phyloP scores from a whole-genome alignment of 768 basidiomycete species.

The Cytidiella melzeri region DNA sequence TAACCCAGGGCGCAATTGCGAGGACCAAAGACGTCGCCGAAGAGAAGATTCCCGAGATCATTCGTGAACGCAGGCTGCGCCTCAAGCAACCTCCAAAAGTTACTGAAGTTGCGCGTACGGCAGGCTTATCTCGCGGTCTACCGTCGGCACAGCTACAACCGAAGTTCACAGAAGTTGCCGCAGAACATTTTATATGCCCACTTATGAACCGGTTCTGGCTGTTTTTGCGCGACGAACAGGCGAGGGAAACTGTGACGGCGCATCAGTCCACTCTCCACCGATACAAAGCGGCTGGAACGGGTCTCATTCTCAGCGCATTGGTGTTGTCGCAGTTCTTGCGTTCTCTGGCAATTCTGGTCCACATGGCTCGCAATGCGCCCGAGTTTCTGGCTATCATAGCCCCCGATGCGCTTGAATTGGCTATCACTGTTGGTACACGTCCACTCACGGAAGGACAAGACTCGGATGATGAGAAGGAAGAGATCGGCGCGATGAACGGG shows the following conservation, averaged over 20 bases:
- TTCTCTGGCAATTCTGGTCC: constrained; percentile 72
- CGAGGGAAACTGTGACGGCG: constrained; percentile 65
- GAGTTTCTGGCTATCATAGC: constrained; percentile 79
- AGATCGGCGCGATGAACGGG: constrained; percentile 1
- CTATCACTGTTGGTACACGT: constrained; percentile 68
- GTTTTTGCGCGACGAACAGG: constrained; percentile 83
- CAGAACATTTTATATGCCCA: constrained; percentile 84
- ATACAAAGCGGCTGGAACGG: constrained; percentile 73
- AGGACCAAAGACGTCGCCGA: constrained; percentile 48
- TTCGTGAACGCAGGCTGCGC: constrained; percentile 70
- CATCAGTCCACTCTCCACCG: constrained; percentile 45
- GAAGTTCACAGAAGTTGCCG: constrained; percentile 64
- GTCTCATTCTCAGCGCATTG: constrained; percentile 74
- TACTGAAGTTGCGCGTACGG: constrained; percentile 31
- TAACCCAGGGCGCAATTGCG: constrained; percentile 59
- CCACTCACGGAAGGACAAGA: constrained; percentile 42
- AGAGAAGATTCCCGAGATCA: constrained; percentile 52
- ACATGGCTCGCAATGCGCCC: constrained; percentile 74
- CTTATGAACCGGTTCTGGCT: constrained; percentile 92
- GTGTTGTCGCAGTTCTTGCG: constrained; percentile 71
- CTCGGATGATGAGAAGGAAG: constrained; percentile 24
- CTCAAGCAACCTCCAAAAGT: constrained; percentile 47
- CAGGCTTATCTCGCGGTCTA: constrained; percentile 8
- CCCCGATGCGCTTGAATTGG: constrained; percentile 79
- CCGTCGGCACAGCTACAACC: constrained; percentile 15